phyloP scores from a whole-genome alignment of 768 basidiomycete genomes.

The Calocybe cyanea region DNA sequence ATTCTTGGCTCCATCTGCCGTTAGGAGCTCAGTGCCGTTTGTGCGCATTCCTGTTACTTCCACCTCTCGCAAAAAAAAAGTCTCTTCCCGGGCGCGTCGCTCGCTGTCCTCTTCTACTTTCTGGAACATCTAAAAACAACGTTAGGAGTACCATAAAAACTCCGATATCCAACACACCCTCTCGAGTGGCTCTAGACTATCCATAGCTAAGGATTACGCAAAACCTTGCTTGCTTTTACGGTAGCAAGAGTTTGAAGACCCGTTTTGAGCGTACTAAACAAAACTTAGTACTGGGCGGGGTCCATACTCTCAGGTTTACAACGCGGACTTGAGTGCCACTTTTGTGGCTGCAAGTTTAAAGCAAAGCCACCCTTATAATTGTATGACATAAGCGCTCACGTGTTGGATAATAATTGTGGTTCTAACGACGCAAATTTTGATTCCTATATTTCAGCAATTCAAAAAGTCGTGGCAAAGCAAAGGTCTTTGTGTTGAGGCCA shows the following conservation, averaged over 20 bases:
- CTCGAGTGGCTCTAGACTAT: constrained; percentile 15
- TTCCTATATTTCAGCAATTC: constrained; percentile 5
- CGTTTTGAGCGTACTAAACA: too few relatives aligned
- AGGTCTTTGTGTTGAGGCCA: constrained; percentile 31
- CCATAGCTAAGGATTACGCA: constrained; percentile 7
- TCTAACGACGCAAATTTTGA: too few relatives aligned
- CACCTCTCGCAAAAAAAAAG: neutral
- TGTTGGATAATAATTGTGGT: too few relatives aligned
- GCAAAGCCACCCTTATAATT: too few relatives aligned
- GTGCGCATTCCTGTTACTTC: neutral
- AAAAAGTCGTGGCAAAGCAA: constrained; percentile 31
- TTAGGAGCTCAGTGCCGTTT: constrained; percentile 5
- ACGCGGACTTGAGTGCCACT: too few relatives aligned
- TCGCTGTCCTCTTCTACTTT: constrained; percentile 16
- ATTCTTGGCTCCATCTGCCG: constrained; percentile 27
- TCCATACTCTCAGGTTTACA: too few relatives aligned
- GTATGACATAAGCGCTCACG: too few relatives aligned
- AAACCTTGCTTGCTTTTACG: too few relatives aligned
- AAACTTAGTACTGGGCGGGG: too few relatives aligned
- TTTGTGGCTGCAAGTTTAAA: too few relatives aligned
- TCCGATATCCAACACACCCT: too few relatives aligned
- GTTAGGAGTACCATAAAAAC: neutral
- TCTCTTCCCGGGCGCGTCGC: constrained; percentile 13
- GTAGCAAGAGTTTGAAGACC: too few relatives aligned
- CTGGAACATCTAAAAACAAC: constrained; percentile 13